Percentiles rank a stretch among this genome's conserved stretches.
phyloP scores from a whole-genome alignment of 768 basidiomycete species.

The Strobilomyces echinocephalus region DNA sequence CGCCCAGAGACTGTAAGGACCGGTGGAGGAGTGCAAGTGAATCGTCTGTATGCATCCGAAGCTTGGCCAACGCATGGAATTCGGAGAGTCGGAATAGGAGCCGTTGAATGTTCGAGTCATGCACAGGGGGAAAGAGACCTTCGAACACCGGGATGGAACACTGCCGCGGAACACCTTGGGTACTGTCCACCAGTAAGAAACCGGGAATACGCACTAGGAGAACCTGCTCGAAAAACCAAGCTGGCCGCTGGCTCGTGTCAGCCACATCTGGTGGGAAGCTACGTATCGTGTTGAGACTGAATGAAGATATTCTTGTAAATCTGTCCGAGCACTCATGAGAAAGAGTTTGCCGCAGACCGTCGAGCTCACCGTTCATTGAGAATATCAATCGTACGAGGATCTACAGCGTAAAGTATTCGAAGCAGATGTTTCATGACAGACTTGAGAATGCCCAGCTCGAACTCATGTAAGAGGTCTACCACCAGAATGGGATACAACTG shows the following conservation, averaged over 20 bases:
- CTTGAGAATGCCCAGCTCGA: not conserved
- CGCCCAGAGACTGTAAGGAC: not conserved
- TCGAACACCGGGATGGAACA: not conserved
- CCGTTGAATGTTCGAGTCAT: not conserved
- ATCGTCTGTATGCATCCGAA: not conserved
- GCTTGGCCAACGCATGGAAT: not conserved
- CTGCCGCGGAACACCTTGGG: not conserved
- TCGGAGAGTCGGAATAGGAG: not conserved
- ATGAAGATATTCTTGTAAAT: too few species aligned
- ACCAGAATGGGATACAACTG: not conserved
- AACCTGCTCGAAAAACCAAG: too few species aligned
- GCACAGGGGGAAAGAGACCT: not conserved
- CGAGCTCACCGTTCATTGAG: too few species aligned
- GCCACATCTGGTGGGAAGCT: too few species aligned
- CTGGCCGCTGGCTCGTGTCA: too few species aligned
- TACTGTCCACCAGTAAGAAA: not conserved
- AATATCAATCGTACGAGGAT: too few species aligned
- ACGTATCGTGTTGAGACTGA: too few species aligned
- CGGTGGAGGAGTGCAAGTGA: not conserved
- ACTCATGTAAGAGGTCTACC: not conserved
- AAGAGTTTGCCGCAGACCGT: too few species aligned
- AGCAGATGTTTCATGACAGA: not conserved
- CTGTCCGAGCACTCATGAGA: too few species aligned
- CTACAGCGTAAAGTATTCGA: not conserved
- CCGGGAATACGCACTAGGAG: not conserved